Evolutionary conservation across 345 rosid genomes (phyloP).

Genomic region (Salix brachista): DNA sequence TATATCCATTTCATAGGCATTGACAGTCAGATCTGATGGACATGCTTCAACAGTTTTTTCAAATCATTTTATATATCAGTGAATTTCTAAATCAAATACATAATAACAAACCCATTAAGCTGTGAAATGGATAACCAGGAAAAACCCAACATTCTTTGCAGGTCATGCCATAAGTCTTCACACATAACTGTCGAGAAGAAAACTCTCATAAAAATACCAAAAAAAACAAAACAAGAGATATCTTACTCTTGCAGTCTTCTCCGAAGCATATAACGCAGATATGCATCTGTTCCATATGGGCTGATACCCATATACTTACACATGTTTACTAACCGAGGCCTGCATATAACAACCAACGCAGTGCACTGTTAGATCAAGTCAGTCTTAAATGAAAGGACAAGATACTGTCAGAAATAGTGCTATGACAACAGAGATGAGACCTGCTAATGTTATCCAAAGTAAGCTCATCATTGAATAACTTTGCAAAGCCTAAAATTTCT

Average conservation of each 20-base stretch:
- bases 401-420: not conserved
- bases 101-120: not conserved
- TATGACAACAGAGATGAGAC: slow-evolving; percentile 30
- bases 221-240: slow-evolving; percentile 1
- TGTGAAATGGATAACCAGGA: not conserved
- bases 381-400: not conserved
- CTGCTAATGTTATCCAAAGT: slow-evolving; percentile 96
- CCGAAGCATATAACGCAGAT: slow-evolving; percentile 90
- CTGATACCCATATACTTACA: slow-evolving; percentile 98
- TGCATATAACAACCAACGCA: slow-evolving; percentile 33
- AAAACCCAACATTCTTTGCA: not conserved
- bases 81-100: slow-evolving; percentile 3
- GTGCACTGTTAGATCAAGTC: not conserved
- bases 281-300: slow-evolving; percentile 93
- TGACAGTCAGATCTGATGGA: not conserved
- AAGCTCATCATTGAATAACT: slow-evolving; percentile 89
- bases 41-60: not conserved
- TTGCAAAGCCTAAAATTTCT: slow-evolving; percentile 94
- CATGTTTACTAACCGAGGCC: slow-evolving; percentile 94
- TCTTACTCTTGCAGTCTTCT: slow-evolving; percentile 83
- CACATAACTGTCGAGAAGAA: not conserved
- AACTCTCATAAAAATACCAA: not conserved
- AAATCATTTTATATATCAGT: not conserved
- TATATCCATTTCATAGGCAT: not conserved
- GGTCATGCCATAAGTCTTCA: not conserved